These are phyloP conservation scores for Xylaria palmicola DNA, from an alignment of 495 filamentous ascomycete species.

Conservation along the genomic window DNA sequence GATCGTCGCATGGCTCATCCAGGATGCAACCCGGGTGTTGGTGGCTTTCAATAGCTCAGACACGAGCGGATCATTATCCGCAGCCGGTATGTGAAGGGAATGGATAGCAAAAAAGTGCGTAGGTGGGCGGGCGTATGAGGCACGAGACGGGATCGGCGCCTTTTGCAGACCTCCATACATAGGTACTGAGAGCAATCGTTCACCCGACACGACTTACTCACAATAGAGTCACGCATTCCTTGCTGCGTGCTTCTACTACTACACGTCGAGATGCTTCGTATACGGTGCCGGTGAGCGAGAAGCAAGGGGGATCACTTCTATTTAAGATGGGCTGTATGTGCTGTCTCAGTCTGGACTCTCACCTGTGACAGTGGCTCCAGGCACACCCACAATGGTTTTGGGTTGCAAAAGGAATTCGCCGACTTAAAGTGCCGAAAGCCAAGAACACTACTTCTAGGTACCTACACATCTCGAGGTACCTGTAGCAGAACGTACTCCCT, in stretches of 20 bases:
- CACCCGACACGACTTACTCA: too few relatives aligned
- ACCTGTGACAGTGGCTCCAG: not conserved
- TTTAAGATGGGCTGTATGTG: not conserved
- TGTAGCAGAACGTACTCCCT: too few relatives aligned
- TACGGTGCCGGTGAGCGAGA: not conserved
- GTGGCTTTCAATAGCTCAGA: slow-evolving; percentile 14
- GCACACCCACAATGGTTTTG: too few relatives aligned
- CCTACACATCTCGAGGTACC: not conserved
- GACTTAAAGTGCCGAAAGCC: too few relatives aligned
- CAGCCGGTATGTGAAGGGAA: not conserved
- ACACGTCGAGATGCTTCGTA: too few relatives aligned
- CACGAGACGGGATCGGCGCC: not conserved
- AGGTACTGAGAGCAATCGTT: not conserved
- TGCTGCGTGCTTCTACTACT: too few relatives aligned
- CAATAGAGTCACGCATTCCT: too few relatives aligned
- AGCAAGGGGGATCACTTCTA: not conserved
- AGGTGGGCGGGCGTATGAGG: not conserved
- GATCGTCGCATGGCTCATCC: not conserved
- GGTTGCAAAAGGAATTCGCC: not conserved
- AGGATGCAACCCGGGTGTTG: not conserved
- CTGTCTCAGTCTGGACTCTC: not conserved
- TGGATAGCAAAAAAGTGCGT: too few relatives aligned
- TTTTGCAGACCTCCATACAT: not conserved
- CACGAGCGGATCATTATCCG: not conserved
- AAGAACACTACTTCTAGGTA: too few relatives aligned